Evolutionary conservation across 2,329 filamentous ascomycete species (phyloP), one percentile per base, ranked within the genome.

Genomic region (Hymenoscyphus fructigenus): DNA sequence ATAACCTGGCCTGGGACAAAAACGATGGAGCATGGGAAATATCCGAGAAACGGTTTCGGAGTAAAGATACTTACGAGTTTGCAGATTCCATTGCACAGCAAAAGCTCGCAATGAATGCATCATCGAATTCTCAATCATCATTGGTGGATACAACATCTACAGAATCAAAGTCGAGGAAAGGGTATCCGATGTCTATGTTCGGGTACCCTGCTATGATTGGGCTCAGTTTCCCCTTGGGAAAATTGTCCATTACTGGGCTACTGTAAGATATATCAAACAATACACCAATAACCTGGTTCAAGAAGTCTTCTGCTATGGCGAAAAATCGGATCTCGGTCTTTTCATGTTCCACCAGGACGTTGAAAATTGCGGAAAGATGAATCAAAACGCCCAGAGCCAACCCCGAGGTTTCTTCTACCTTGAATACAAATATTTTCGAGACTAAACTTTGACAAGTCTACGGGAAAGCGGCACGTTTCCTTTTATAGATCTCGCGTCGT

Each of bases 291-390:
- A 69, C 26, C 67, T 61, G 41, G 55, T 66, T 64, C 66, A 65
- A n/a, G 32, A 61, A 28, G 53, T 66, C 56, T 62, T 68, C 32
- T 64, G 58, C 59, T 60, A 69, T 63, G 60, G 66, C 29, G 47
- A 60, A n/a, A 34, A 66, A 12, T 63, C 68, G 61, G 61, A 63
- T 17, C 28, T 69, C 20, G 63, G 66, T 41, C 66, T 66, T 57
- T 69, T 67, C 34, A 66, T 67, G 17, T 69, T 70, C 34, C 57
- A 66, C 15, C 44, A 63, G 59, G 58, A 64, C 29, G 44, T 66
- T 15, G 60, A 66, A 38, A 63, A 72, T 77, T 36, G 76, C 77
- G 75, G 71, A 74, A 28, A 56, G 36, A 23, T 77, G 73, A 20
- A 67, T 75, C 41, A 68, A 68, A 10, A 69, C 73, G 62, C 15